Base-by-base conservation (phyloP, 805 yeast species). In the Yarrowia deformans region DNA sequence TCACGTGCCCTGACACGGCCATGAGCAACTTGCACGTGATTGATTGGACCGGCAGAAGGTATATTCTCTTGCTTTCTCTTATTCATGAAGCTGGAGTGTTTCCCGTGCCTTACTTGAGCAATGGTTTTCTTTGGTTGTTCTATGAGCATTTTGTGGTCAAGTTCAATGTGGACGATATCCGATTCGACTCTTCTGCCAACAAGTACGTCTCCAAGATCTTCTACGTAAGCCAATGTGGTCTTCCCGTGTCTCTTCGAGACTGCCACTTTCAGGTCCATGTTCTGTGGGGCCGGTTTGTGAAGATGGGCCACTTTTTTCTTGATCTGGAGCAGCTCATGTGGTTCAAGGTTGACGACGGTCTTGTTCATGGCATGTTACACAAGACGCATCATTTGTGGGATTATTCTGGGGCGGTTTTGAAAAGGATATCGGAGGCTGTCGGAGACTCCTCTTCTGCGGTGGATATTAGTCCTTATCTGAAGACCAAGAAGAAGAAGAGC, bases 91-190 rank as follows among this genome's bases (percentile, higher is more conserved):
- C 66, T 10, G 50, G 52, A 7, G 52, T 45, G 7, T 43, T 34
- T 34, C 66, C 66, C 9, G 37, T 45, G 3, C 66, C 66, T 1
- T 45, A 43, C 8, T 34, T 60, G 8, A 45, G 66, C 40, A 60
- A 45, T 9, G 52, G 52, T 7, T 60, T 60, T 35, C 32, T 60
- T 6, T 60, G 52, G 52, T 14, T 60, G 18, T 60, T 60, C 9
- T 60, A 43, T 18, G 66, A 60, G 14, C 66, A 45, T 14, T 60
- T 43, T 42, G 42, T 60, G 42, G 66, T 60, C 66, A 60, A 60
- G 34, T 60, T 43, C 34, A 45, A 45, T 19, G 66, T 60, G 8
- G 66, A 60, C n/a, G 39, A 42, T 9, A 42, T 56, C 40, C 14
- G 3, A 10, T 54, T 3, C 6, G 58, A 54, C 29, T 3, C 39